Evolutionary conservation across 306 rosid species (phyloP).

Genomic region (Malus asiatica): DNA sequence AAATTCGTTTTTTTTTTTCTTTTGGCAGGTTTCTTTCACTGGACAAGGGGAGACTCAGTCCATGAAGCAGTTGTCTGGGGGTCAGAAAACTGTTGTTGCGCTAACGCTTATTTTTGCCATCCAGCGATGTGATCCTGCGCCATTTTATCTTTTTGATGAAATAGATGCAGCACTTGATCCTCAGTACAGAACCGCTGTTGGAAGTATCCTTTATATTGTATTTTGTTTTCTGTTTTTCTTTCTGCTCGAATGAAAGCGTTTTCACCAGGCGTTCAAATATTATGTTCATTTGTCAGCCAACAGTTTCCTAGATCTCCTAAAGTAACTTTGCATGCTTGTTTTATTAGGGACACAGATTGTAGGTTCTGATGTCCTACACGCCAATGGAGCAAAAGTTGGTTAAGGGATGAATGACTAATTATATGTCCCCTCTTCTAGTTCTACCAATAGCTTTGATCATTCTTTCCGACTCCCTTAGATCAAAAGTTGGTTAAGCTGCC

Average conservation of each 20-base stretch:
- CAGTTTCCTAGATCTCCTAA: background rate
- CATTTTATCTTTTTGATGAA: slow-evolving; percentile 95
- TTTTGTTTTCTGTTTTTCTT: background rate
- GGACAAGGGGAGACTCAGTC: slow-evolving; percentile 99
- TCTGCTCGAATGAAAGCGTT: background rate
- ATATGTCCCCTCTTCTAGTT: background rate
- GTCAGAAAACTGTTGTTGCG: slow-evolving; percentile 98
- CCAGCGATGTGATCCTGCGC: slow-evolving; percentile 99
- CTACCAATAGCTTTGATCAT: background rate
- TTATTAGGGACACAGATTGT: background rate
- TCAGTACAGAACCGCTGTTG: slow-evolving; percentile 94
- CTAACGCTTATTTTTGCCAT: slow-evolving; percentile 95
- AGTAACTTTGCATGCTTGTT: background rate
- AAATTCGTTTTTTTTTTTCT: background rate
- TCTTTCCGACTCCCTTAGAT: background rate
- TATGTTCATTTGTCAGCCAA: background rate
- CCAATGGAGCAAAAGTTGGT: background rate
- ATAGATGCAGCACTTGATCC: slow-evolving; percentile 99
- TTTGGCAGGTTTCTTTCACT: slow-evolving; percentile 83
- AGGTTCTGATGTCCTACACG: background rate
- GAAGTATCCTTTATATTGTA: slow-evolving; percentile 66
- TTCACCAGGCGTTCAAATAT: background rate
- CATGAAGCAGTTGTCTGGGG: slow-evolving; percentile 97
- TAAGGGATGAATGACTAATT: too few relatives aligned
- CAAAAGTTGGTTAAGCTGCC: background rate